Percentiles rank a stretch among this genome's conserved stretches.
Conservation (phyloP, 257 asterid species). For the Przewalskia tangutica region DNA sequence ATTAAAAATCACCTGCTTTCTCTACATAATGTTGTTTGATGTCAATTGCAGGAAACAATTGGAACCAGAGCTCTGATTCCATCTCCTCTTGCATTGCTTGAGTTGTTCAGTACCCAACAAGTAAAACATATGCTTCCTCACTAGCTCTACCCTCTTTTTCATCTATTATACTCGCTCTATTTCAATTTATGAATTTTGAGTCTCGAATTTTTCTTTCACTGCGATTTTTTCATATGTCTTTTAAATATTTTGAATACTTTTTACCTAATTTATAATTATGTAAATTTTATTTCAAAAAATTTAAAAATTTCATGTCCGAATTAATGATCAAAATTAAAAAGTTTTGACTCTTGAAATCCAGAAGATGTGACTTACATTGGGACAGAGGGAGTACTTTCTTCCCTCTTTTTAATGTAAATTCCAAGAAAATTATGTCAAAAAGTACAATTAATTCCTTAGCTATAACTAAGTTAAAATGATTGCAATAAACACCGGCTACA, state of each 20-base stretch:
- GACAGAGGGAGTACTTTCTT: neutral
- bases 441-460: neutral
- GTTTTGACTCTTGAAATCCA: no score
- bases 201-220: no score
- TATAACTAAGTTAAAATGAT: neutral
- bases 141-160: neutral
- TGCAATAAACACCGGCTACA: neutral
- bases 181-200: no score
- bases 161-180: neutral
- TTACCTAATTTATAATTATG: no score
- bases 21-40: neutral
- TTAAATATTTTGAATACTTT: no score
- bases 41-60: conserved; percentile 31
- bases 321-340: no score
- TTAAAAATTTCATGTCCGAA: no score
- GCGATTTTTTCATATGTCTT: no score
- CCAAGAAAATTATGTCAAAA: neutral
- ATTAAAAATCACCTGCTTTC: neutral
- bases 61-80: conserved; percentile 71
- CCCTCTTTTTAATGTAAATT: neutral
- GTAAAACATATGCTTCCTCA: conserved; percentile 15
- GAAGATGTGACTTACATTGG: no score
- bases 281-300: no score
- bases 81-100: conserved; percentile 48
- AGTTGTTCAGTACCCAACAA: conserved; percentile 51